Conservation (phyloP, 2,329 filamentous ascomycete genomes). For the Orbilia quercus region DNA sequence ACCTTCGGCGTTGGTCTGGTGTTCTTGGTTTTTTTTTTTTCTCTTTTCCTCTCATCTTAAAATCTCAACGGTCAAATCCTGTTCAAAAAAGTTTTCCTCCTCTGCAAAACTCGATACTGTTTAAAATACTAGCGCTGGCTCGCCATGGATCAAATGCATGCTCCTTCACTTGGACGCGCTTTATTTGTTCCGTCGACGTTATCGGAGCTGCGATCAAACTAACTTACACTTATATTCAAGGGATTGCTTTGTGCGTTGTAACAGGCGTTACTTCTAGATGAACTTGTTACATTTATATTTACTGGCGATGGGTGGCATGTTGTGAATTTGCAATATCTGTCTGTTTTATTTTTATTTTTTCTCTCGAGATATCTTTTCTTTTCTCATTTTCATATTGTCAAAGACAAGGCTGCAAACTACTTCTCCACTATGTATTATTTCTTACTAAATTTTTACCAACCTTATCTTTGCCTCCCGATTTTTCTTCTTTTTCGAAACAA, state of each 20-base stretch:
- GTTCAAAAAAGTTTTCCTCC: conserved; percentile 54
- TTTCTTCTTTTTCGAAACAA: neutral
- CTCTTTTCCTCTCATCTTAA: conserved; percentile 6
- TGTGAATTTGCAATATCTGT: no score
- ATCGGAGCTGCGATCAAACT: conserved; percentile 42
- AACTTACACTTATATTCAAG: conserved; percentile 30
- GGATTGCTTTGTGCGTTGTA: conserved; percentile 41
- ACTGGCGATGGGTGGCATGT: conserved; percentile 42
- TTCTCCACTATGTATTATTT: conserved; percentile 48
- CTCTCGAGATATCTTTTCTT: conserved; percentile 5
- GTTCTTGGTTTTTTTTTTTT: conserved; percentile 4
- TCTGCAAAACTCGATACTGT: conserved; percentile 30
- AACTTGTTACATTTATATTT: conserved; percentile 27
- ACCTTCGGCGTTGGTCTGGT: conserved; percentile 46
- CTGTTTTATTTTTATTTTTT: no score
- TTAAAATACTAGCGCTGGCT: conserved; percentile 52
- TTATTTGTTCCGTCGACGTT: conserved; percentile 55
- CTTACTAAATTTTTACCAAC: conserved; percentile 24
- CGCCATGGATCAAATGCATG: conserved; percentile 55
- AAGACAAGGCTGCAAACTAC: conserved; percentile 15
- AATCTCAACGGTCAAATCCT: conserved; percentile 36
- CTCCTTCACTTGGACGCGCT: conserved; percentile 33
- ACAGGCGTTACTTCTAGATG: conserved; percentile 54
- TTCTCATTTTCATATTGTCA: conserved; percentile 22
- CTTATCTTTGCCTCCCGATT: conserved; percentile 13